These are phyloP conservation scores for Bonia amplexicaulis DNA, from an alignment of 176 grass and related monocot species.

Conservation along the genomic window DNA sequence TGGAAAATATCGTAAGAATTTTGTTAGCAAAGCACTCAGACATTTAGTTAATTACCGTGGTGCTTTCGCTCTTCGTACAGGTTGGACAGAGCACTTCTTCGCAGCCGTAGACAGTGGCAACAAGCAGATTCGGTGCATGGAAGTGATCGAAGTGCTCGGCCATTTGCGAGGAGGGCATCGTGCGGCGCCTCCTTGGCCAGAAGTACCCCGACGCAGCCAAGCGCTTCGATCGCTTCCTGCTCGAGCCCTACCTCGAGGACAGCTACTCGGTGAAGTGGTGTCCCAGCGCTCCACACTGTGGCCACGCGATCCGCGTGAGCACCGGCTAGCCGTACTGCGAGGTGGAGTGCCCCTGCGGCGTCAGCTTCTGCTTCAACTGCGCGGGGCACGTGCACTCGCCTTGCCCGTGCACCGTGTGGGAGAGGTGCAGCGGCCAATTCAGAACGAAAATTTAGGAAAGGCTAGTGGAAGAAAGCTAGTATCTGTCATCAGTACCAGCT, in stretches of 20 bases:
- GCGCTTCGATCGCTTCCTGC: conserved; percentile 43
- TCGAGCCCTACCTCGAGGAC: conserved; percentile 53
- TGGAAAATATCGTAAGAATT: not conserved
- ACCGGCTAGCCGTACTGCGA: conserved; percentile 22
- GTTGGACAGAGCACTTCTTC: conserved; percentile 54
- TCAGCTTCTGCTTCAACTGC: conserved; percentile 59
- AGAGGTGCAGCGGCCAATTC: no score
- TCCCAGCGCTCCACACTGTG: conserved; percentile 53
- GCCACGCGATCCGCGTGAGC: conserved; percentile 35
- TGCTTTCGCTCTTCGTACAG: conserved; percentile 9
- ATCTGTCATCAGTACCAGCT: no score
- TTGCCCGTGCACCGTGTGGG: conserved; percentile 49
- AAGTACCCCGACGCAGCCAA: conserved; percentile 41
- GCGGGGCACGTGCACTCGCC: conserved; percentile 39
- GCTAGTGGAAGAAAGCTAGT: no score
- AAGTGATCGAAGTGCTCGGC: conserved; percentile 36
- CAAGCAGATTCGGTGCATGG: conserved; percentile 54
- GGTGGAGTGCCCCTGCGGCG: conserved; percentile 47
- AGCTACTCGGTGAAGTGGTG: conserved; percentile 57
- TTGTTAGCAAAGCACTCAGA: not conserved
- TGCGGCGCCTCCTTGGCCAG: conserved; percentile 19
- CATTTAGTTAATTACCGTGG: not conserved
- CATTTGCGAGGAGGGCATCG: conserved; percentile 42
- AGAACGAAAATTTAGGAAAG: no score
- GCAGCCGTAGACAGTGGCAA: conserved; percentile 25